Base-by-base conservation (phyloP, 805 yeast genomes). In the Pichia kluyveri region DNA sequence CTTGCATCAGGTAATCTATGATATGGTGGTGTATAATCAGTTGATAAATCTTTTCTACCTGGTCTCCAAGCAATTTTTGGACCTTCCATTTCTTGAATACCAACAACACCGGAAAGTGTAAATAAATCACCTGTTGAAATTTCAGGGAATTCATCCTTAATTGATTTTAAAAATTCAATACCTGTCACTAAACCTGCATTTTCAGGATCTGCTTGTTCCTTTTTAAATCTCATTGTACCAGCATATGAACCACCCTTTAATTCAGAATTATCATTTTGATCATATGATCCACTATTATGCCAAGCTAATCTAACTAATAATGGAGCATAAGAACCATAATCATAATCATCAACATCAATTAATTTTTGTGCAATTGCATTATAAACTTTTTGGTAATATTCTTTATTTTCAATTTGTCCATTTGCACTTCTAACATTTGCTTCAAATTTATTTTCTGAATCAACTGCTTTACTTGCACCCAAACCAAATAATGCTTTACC, bases 21-120 rank as follows among this genome's bases (percentile, higher is more conserved):
- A 53, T 68, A 69, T 14, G 71, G 71, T 9, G 80, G 79, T 18
- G 68, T 70, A 19, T 53, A 49, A 38, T 54, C 60, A 37, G 52
- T 61, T 4, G 51, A 51, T 43, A 61, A 56, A 53, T 76, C 77
- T 40, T 56, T 54, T 49, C 81, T 63, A 38, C 81, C 81, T 18
- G 76, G 66, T 64, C 72, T 77, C 88, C 74, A 79, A 57, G 57
- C 70, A 63, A 69, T 78, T 64, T 66, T 66, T 42, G 88, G 88
- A 14, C 88, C 88, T 40, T 75, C 79, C 70, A 79, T 63, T 51
- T 72, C 80, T 65, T 82, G 84, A 44, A 82, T 63, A 18, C 82
- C 83, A 30, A 69, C 73, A 43, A 76, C 83, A 36, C 87, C 88
- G n/a, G 79, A 85, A 34, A 82, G 65, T 10, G 88, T 82, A 81